Conservation (phyloP, 208 protist genomes). For the Angomonas desouzai region DNA sequence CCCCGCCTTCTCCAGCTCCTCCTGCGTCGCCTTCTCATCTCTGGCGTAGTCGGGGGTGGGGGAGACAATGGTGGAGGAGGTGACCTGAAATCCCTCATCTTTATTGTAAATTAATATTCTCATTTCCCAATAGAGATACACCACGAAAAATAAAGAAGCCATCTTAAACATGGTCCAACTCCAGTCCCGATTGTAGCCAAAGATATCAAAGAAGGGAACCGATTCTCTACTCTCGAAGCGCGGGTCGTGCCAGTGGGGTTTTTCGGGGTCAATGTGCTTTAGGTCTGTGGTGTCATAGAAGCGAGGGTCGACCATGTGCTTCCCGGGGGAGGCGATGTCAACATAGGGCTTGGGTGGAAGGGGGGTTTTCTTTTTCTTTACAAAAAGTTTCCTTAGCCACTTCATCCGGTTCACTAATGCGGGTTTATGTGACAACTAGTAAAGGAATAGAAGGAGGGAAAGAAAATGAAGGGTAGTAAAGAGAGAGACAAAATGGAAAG, state of each 20-base stretch:
- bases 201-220: constrained; percentile 85
- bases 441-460: background rate
- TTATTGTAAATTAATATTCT: constrained; percentile 51
- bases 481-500: too few relatives aligned
- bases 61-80: constrained; percentile 60
- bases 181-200: constrained; percentile 87
- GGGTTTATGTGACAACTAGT: too few relatives aligned
- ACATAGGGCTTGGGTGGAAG: constrained; percentile 87
- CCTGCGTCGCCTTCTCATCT: constrained; percentile 75
- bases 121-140: constrained; percentile 68
- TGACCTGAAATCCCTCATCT: constrained; percentile 41
- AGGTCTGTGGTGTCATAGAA: constrained; percentile 66
- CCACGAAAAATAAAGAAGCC: constrained; percentile 44
- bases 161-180: constrained; percentile 86
- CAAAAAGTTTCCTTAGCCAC: constrained; percentile 57
- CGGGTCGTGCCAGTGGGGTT: constrained; percentile 85
- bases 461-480: constrained; percentile 5
- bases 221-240: constrained; percentile 72
- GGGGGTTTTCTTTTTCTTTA: constrained; percentile 35
- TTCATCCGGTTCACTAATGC: constrained; percentile 58
- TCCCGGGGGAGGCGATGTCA: constrained; percentile 49
- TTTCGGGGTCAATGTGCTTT: constrained; percentile 78
- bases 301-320: constrained; percentile 68
- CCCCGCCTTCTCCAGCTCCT: constrained; percentile 68
- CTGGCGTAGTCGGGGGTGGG: constrained; percentile 72